phyloP scores from a whole-genome alignment of 148 eudicot species.

The Mesembryanthemum crystallinum region DNA sequence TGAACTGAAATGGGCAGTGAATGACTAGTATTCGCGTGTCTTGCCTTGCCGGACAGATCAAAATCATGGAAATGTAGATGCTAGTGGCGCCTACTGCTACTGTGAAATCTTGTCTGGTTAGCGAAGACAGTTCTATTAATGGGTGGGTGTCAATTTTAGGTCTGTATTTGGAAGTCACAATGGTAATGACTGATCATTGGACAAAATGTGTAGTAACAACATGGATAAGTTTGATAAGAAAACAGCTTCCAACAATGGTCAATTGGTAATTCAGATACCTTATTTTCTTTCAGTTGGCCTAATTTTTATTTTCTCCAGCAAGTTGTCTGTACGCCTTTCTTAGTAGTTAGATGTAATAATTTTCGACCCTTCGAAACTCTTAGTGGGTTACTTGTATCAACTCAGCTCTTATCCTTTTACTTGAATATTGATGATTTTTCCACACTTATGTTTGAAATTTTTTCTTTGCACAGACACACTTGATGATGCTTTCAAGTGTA shows the following conservation, averaged over 20 bases:
- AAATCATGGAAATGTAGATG: not conserved
- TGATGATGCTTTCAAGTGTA: constrained; percentile 63
- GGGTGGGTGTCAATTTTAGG: not conserved
- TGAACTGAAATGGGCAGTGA: too few species aligned
- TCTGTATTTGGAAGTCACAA: not conserved
- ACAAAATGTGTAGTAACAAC: not conserved
- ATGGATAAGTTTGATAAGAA: not conserved
- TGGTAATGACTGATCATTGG: not conserved
- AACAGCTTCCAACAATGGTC: too few species aligned
- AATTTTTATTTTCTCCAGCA: too few species aligned
- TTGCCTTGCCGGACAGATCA: too few species aligned
- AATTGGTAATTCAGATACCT: too few species aligned
- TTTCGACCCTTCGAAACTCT: not conserved
- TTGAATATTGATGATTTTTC: not conserved
- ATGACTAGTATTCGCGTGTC: too few species aligned
- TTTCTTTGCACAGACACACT: constrained; percentile 47
- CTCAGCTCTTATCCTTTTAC: not conserved
- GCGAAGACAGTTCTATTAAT: not conserved
- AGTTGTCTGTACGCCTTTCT: not conserved
- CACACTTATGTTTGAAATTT: constrained; percentile 13
- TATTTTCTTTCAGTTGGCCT: not conserved
- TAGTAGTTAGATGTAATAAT: not conserved
- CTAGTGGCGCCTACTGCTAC: too few species aligned
- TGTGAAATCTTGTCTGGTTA: not conserved
- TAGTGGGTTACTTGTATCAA: not conserved